Conservation (phyloP, 148 eudicot genomes). For the Vaccinium myrtillus region DNA sequence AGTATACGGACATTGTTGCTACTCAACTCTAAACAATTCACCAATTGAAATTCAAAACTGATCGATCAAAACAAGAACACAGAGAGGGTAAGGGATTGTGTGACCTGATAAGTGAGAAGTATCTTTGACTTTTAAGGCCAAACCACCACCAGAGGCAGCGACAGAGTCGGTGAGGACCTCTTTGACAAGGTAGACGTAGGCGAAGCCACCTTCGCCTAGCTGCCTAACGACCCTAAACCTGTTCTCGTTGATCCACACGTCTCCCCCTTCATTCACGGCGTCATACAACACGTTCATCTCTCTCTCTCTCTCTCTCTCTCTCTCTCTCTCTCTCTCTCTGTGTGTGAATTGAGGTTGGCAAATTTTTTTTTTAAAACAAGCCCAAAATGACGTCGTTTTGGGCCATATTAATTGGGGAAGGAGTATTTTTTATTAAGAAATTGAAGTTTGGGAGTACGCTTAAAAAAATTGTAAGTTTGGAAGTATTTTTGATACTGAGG, state of each 20-base stretch:
- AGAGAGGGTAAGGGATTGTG: neutral
- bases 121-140: slow-evolving; percentile 71
- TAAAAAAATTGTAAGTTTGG: too few species aligned
- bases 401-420: too few species aligned
- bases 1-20: neutral
- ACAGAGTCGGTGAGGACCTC: slow-evolving; percentile 61
- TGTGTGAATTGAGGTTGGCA: neutral
- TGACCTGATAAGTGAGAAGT: slow-evolving; percentile 80
- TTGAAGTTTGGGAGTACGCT: too few species aligned
- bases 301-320: neutral
- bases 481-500: too few species aligned
- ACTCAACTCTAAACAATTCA: neutral
- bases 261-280: slow-evolving; percentile 79
- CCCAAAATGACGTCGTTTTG: too few species aligned
- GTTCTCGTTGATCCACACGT: slow-evolving; percentile 97
- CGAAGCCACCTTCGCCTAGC: slow-evolving; percentile 96
- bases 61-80: neutral
- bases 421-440: too few species aligned
- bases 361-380: too few species aligned
- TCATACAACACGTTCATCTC: slow-evolving; percentile 73
- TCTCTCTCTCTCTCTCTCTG: slow-evolving; percentile 5
- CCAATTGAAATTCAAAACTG: neutral
- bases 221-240: slow-evolving; percentile 71
- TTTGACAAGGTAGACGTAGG: slow-evolving; percentile 86
- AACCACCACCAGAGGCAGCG: slow-evolving; percentile 32